phyloP scores from a whole-genome alignment of 1,284 basidiomycete species.

The Stygiomarasmius scandens region DNA sequence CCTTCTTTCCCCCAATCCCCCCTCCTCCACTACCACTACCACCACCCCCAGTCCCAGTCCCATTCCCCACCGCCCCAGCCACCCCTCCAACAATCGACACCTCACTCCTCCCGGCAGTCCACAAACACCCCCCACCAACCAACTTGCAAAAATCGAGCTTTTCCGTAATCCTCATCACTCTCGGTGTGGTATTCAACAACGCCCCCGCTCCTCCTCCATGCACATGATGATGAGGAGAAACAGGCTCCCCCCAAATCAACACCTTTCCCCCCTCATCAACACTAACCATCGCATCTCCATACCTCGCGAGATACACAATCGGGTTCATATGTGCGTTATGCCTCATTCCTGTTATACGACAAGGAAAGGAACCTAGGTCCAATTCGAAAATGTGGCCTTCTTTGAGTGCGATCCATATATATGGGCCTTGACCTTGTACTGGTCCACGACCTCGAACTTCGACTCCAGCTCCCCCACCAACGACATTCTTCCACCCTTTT shows the following conservation, averaged over 20 bases:
- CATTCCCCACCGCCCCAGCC: too few species aligned
- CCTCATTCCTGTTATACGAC: conserved; percentile 58
- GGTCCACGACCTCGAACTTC: too few species aligned
- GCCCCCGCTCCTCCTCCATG: conserved; percentile 29
- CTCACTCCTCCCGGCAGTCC: conserved; percentile 72
- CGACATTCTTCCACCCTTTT: too few species aligned
- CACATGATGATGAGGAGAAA: conserved; percentile 50
- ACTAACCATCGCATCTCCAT: conserved; percentile 71
- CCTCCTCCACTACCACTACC: too few species aligned
- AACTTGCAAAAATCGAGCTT: conserved; percentile 80
- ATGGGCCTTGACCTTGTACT: too few species aligned
- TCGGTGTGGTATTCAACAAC: conserved; percentile 51
- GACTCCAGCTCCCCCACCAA: too few species aligned
- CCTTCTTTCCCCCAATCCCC: conserved; percentile 40
- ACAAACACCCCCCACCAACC: conserved; percentile 72
- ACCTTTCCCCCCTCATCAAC: conserved; percentile 85
- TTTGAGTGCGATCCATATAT: too few species aligned
- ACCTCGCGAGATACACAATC: conserved; percentile 74
- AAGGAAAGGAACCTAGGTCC: conserved; percentile 27
- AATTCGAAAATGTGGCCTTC: conserved; percentile 21
- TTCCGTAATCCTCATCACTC: conserved; percentile 75
- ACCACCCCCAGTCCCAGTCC: conserved; percentile 36
- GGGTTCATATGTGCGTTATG: conserved; percentile 65
- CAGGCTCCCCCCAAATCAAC: conserved; percentile 42
- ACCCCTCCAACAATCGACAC: too few species aligned